These are phyloP conservation scores for Yamadazyma phyllophila DNA, from an alignment of 805 yeast genomes.

Conservation along the genomic window DNA sequence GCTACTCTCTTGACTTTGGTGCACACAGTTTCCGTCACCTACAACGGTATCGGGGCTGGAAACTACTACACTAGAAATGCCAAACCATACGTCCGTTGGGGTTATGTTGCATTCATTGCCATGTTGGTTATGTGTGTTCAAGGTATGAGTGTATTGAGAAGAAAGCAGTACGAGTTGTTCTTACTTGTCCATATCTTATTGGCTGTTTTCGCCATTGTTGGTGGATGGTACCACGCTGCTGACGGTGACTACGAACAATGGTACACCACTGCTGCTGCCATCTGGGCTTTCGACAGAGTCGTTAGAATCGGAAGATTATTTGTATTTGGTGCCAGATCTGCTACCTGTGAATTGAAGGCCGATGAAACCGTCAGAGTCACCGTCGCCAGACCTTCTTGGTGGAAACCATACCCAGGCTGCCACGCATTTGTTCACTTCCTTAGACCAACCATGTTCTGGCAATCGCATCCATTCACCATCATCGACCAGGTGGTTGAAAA, in stretches of 20 bases:
- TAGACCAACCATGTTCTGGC: conserved; percentile 42
- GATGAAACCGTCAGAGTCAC: conserved; percentile 46
- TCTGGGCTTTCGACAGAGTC: conserved; percentile 38
- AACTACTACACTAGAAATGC: conserved; percentile 31
- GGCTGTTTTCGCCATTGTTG: conserved; percentile 45
- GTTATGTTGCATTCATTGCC: conserved; percentile 27
- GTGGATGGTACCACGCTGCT: conserved; percentile 55
- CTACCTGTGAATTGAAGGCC: conserved; percentile 34
- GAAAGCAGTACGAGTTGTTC: conserved; percentile 57
- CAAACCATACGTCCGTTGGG: conserved; percentile 31
- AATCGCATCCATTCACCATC: conserved; percentile 45
- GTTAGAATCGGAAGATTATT: conserved; percentile 29
- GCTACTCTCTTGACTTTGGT: conserved; percentile 48
- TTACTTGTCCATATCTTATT: conserved; percentile 23
- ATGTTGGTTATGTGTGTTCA: conserved; percentile 23
- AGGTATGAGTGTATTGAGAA: conserved; percentile 52
- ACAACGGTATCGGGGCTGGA: conserved; percentile 31
- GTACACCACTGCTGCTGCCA: conserved; percentile 29
- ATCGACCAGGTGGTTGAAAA: conserved; percentile 24
- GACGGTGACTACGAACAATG: conserved; percentile 23
- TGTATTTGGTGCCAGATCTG: conserved; percentile 33
- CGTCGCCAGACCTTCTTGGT: conserved; percentile 46
- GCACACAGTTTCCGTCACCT: conserved; percentile 60
- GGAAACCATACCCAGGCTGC: conserved; percentile 42
- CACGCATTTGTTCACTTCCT: conserved; percentile 40